Evolutionary conservation across 2,329 filamentous ascomycete genomes (phyloP).

Genomic region (Gaeumannomyces tritici): DNA sequence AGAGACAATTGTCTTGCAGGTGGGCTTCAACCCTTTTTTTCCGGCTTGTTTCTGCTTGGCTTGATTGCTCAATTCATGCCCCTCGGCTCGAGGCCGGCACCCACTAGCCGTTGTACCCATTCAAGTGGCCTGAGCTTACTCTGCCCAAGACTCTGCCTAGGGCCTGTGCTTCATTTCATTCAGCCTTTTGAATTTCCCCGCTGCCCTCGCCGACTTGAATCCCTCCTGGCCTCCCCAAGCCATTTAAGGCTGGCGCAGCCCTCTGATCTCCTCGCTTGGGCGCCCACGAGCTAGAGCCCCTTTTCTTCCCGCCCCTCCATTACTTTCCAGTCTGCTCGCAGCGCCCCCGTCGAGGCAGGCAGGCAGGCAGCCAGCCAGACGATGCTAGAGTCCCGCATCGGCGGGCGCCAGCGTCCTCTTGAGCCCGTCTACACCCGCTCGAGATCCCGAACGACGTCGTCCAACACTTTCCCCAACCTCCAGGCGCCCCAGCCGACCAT

Average conservation of each 20-base stretch:
- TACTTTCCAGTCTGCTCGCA: neutral
- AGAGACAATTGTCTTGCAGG: too few relatives aligned
- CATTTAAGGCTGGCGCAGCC: neutral
- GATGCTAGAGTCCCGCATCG: conserved; percentile 21
- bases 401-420: conserved; percentile 17
- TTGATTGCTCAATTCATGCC: neutral
- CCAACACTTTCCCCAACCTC: conserved; percentile 35
- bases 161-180: neutral
- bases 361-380: too few relatives aligned
- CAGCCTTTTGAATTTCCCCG: neutral
- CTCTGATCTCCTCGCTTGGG: neutral
- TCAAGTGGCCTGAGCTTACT: neutral
- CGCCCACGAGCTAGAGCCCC: neutral
- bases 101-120: too few relatives aligned
- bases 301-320: neutral
- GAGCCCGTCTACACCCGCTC: conserved; percentile 40
- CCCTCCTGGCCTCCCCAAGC: neutral
- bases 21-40: neutral
- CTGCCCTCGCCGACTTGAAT: neutral
- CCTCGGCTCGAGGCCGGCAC: neutral
- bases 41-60: too few relatives aligned
- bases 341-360: neutral
- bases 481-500: conserved; percentile 18
- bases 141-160: neutral
- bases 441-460: conserved; percentile 46